phyloP scores from a whole-genome alignment of 345 rosid genomes.

The Turritis glabra region DNA sequence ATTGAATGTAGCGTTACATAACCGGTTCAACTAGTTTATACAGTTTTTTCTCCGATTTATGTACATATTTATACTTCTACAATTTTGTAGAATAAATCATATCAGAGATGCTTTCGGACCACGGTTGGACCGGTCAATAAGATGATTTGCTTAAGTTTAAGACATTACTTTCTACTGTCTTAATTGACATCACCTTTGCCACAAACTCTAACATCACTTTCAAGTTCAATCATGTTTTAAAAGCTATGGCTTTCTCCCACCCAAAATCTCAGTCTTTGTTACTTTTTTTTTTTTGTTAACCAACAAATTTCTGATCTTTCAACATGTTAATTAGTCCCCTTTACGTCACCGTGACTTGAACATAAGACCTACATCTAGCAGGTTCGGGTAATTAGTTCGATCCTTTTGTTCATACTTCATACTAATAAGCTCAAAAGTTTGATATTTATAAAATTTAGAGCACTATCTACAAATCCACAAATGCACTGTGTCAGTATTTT shows the following conservation, averaged over 20 bases:
- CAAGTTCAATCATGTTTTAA: constrained; percentile 5
- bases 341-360: too few species aligned
- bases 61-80: too few species aligned
- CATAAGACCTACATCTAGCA: too few species aligned
- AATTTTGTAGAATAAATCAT: background rate
- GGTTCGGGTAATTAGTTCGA: too few species aligned
- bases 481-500: too few species aligned
- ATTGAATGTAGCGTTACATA: background rate
- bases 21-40: background rate
- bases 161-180: background rate
- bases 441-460: too few species aligned
- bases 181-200: background rate
- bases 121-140: background rate
- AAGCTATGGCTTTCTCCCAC: background rate
- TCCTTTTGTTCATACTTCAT: too few species aligned
- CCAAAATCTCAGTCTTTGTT: background rate
- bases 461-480: too few species aligned
- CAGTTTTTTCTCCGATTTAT: background rate
- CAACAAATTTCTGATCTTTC: background rate
- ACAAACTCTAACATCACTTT: background rate
- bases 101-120: background rate
- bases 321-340: background rate
- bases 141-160: background rate
- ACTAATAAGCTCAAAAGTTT: too few species aligned
- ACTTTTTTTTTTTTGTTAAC: background rate